phyloP scores from a whole-genome alignment of 1,139 yeast genomes.

The Lodderomyces pseudojiufengensis region DNA sequence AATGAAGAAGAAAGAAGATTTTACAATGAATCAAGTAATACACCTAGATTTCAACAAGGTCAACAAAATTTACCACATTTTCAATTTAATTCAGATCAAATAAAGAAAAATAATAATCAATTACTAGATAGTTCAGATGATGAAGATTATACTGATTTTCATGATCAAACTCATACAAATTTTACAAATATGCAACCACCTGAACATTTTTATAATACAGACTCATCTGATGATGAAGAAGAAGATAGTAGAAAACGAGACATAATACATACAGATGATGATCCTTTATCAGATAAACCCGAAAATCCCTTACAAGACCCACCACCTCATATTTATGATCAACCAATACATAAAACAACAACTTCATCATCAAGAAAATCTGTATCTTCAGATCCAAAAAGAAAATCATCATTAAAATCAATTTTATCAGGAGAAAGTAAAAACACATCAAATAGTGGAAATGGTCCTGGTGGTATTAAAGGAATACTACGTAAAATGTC shows the following conservation, averaged over 20 bases:
- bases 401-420: constrained; percentile 3
- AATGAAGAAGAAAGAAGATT: constrained; percentile 1
- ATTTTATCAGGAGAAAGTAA: constrained; percentile 1
- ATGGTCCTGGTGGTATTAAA: constrained; percentile 21
- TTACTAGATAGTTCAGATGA: constrained; percentile 4
- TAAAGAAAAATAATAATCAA: constrained; percentile 3
- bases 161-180: constrained; percentile 7
- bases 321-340: not conserved
- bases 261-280: not conserved
- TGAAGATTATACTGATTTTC: constrained; percentile 5
- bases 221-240: constrained; percentile 14
- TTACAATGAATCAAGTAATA: constrained; percentile 1
- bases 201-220: constrained; percentile 12
- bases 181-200: constrained; percentile 7
- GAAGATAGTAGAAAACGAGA: constrained; percentile 1
- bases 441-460: constrained; percentile 4
- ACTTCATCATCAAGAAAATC: constrained; percentile 1
- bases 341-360: constrained; percentile 1
- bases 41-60: not conserved
- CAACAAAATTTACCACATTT: constrained; percentile 10
- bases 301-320: not conserved
- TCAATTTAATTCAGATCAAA: constrained; percentile 8
- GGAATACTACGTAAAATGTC: constrained; percentile 37
- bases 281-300: not conserved
- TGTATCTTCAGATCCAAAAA: not conserved